Evolutionary conservation across 1,139 yeast genomes (phyloP), one percentile per base, ranked within the genome.

Genomic region (Insectozyma bohioensis): DNA sequence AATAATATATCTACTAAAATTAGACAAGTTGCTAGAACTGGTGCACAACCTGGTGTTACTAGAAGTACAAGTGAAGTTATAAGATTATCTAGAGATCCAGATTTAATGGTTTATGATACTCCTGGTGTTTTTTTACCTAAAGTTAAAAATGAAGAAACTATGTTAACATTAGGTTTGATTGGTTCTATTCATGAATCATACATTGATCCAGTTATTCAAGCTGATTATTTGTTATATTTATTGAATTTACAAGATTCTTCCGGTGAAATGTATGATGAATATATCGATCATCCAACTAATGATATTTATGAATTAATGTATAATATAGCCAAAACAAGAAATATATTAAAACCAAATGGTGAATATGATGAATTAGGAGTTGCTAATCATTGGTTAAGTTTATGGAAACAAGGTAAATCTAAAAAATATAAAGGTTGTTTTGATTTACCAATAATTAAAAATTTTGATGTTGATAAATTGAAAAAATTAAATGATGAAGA

Each of bases 91-190:
- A 57, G 65, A 11, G 70, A 70, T 22, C 95, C 95, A 0, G 80
- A 80, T 30, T 73, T 92, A 6, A 72, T 79, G 42, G 69, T 90
- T 10, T 79, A 85, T 47, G 98, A 92, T 54, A 85, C 97, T 0
- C 98, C 98, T 0, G 98, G 98, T 1, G 90, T 92, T 8, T 79
- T 87, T 44, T 63, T 87, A 13, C 97, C 97, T 0, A 75, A 80
- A 15, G 85, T 83, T 6, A 73, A 74, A 35, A 75, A 75, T 45
- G 58, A 72, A 15, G 78, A 80, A 41, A 78, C 87, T 2, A 86
- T 90, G 95, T 63, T 90, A 24, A 75, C 84, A 4, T 63, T 92
- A 26, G 73, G 86, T 2, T 60, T 90, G 16, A 78, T 83, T 13
- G 95, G 95, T 1, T 81, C 95, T 36, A 84, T 90, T n/a, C 80